These are phyloP conservation scores for Clavulina sp. DNA, from an alignment of 768 basidiomycete genomes.

Conservation along the genomic window DNA sequence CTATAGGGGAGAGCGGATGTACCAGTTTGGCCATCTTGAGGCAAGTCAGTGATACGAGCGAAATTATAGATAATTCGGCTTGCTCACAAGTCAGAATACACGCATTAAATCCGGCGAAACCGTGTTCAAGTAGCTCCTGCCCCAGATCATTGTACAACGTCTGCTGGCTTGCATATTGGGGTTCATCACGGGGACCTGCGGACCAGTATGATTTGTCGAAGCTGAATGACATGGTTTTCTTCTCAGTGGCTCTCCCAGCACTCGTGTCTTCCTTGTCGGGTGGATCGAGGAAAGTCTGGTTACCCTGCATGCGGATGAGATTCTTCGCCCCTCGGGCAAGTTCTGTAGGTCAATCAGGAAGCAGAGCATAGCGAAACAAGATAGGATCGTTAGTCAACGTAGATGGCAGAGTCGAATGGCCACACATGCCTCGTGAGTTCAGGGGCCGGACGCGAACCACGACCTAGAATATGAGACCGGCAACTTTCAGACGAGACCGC, in stretches of 20 bases:
- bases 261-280: conserved; percentile 49
- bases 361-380: not conserved
- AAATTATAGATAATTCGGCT: conserved; percentile 5
- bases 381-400: not conserved
- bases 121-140: conserved; percentile 84
- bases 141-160: conserved; percentile 90
- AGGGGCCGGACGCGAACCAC: conserved; percentile 92
- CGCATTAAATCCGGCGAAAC: conserved; percentile 92
- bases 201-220: conserved; percentile 99
- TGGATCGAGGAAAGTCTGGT: conserved; percentile 82
- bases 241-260: conserved; percentile 70
- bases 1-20: conserved; percentile 14
- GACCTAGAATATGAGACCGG: too few species aligned
- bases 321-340: conserved; percentile 83
- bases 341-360: conserved; percentile 33
- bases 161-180: conserved; percentile 82
- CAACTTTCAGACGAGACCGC: too few species aligned
- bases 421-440: conserved; percentile 67
- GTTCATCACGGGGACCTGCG: conserved; percentile 76
- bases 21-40: conserved; percentile 71
- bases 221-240: conserved; percentile 76
- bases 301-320: conserved; percentile 89
- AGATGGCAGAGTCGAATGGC: not conserved
- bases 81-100: conserved; percentile 96
- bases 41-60: not conserved